Evolutionary conservation across 257 asterid genomes (phyloP).

Genomic region (Handroanthus guayacan): DNA sequence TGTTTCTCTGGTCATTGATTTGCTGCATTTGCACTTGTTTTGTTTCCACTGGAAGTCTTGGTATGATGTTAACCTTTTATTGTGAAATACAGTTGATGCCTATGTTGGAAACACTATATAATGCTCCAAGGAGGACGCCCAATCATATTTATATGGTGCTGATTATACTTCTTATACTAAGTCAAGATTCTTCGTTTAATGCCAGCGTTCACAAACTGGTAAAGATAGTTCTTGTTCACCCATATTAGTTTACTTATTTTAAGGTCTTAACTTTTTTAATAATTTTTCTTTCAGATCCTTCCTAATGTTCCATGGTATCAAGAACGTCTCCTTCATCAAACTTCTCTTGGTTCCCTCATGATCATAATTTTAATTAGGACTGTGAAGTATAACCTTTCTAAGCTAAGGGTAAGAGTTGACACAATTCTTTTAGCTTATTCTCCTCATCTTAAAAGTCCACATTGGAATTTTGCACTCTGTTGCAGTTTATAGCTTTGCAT

Average conservation of each 20-base stretch:
- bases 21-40: constrained; percentile 20
- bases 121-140: constrained; percentile 80
- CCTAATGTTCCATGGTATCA: constrained; percentile 74
- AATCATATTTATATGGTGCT: constrained; percentile 97
- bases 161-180: constrained; percentile 81
- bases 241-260: constrained; percentile 15
- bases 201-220: constrained; percentile 90
- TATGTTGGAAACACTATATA: constrained; percentile 90
- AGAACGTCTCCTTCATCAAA: constrained; percentile 59
- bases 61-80: constrained; percentile 34
- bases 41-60: constrained; percentile 27
- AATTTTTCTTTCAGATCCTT: constrained; percentile 58
- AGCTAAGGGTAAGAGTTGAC: constrained; percentile 64
- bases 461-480: constrained; percentile 7
- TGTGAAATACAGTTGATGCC: constrained; percentile 81
- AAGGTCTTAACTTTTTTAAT: constrained; percentile 34
- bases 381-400: constrained; percentile 70
- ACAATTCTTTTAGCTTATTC: constrained; percentile 14
- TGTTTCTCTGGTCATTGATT: constrained; percentile 14
- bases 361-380: constrained; percentile 81
- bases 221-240: constrained; percentile 33
- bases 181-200: constrained; percentile 95
- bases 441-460: background rate
- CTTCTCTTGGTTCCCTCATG: constrained; percentile 80
- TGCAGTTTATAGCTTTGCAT: background rate